These are phyloP conservation scores for Mrakia frigida DNA, from an alignment of 768 basidiomycete species.

Conservation along the genomic window DNA sequence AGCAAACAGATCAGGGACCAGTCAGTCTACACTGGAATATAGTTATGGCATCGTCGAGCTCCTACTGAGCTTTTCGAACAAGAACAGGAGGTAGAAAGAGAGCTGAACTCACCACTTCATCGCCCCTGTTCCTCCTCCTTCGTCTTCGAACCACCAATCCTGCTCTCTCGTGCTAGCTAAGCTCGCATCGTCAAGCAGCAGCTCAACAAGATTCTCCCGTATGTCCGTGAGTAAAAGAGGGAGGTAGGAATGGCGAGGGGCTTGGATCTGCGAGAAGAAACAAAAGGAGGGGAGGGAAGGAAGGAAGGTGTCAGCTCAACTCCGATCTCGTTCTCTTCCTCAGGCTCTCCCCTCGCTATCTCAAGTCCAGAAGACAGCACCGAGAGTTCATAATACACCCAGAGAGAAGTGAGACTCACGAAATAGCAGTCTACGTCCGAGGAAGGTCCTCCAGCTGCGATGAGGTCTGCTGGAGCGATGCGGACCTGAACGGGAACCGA, in stretches of 20 bases:
- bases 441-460: slow-evolving; percentile 80
- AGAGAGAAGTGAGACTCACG: slow-evolving; percentile 36
- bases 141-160: slow-evolving; percentile 97
- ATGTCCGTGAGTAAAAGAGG: slow-evolving; percentile 86
- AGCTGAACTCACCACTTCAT: slow-evolving; percentile 34
- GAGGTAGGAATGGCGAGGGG: slow-evolving; percentile 86
- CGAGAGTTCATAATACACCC: neutral
- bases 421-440: slow-evolving; percentile 71
- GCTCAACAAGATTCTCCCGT: slow-evolving; percentile 78
- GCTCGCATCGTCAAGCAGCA: slow-evolving; percentile 83
- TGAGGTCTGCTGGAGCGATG: slow-evolving; percentile 81
- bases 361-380: neutral
- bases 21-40: neutral
- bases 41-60: neutral
- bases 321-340: neutral
- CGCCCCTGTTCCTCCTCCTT: slow-evolving; percentile 40
- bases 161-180: slow-evolving; percentile 72
- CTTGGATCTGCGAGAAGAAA: slow-evolving; percentile 48
- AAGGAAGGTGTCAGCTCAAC: neutral
- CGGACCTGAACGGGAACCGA: slow-evolving; percentile 83
- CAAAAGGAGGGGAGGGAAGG: neutral
- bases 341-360: neutral
- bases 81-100: neutral
- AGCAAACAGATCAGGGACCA: neutral
- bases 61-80: neutral